Evolutionary conservation across 345 rosid genomes (phyloP).

Genomic region (Euphorbia tirucalli): DNA sequence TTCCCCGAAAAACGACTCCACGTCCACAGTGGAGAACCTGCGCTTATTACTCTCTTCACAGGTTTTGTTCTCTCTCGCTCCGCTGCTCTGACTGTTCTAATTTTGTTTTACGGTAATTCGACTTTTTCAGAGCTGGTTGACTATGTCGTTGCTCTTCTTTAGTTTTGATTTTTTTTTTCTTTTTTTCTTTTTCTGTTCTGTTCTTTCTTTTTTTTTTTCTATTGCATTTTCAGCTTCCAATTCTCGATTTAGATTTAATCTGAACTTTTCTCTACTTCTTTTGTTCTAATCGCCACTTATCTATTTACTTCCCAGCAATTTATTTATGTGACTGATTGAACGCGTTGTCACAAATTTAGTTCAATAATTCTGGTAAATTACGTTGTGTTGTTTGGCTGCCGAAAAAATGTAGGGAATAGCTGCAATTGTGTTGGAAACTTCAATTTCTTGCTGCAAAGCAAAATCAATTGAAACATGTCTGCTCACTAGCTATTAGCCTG

Average conservation of each 20-base stretch:
- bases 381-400: not conserved
- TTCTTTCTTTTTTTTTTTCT: not conserved
- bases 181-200: not conserved
- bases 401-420: constrained; percentile 5
- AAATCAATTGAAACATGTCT: not conserved
- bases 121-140: constrained; percentile 6
- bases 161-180: not conserved
- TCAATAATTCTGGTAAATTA: not conserved
- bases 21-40: not conserved
- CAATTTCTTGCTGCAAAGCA: not conserved
- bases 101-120: not conserved
- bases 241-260: not conserved
- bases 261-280: not conserved
- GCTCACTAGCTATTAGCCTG: not conserved
- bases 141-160: constrained; percentile 10
- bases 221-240: constrained; percentile 4
- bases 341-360: not conserved
- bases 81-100: not conserved
- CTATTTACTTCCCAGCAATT: too few species aligned
- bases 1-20: not conserved
- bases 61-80: not conserved
- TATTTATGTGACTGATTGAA: not conserved
- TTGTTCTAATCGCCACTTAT: not conserved
- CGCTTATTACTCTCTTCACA: too few species aligned
- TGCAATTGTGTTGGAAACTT: not conserved